A percentile compares a stretch with the other conserved stretches of the same genome.
Evolutionary conservation across 129 eudicot genomes (phyloP).

Genomic region (Flaveria brownii): DNA sequence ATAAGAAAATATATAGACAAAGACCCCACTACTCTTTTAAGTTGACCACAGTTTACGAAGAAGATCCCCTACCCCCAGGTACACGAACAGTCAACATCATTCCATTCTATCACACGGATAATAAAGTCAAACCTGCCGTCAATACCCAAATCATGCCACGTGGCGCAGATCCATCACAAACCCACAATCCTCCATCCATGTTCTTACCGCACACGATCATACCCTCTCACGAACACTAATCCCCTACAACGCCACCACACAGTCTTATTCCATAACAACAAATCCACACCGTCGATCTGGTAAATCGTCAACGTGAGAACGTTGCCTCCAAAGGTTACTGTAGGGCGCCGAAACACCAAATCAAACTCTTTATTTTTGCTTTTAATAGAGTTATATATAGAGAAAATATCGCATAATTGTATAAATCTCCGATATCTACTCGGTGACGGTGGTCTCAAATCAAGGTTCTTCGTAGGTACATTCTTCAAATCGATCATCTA

Average conservation of each 20-base stretch:
- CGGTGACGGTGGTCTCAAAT: slow-evolving; percentile 32
- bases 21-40: neutral
- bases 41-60: slow-evolving; percentile 11
- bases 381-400: slow-evolving; percentile 16
- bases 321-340: slow-evolving; percentile 25
- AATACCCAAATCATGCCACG: slow-evolving; percentile 17
- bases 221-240: neutral
- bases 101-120: slow-evolving; percentile 1
- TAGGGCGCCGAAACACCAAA: slow-evolving; percentile 18
- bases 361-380: neutral
- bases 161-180: slow-evolving; percentile 19
- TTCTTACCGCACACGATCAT: slow-evolving; percentile 23
- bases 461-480: slow-evolving; percentile 30
- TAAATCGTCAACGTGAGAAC: neutral
- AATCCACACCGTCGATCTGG: slow-evolving; percentile 28
- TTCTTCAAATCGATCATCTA: slow-evolving; percentile 11
- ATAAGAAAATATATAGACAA: neutral
- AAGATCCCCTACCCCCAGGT: slow-evolving; percentile 24
- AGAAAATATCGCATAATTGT: slow-evolving; percentile 24
- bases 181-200: neutral
- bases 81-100: slow-evolving; percentile 29
- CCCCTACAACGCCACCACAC: slow-evolving; percentile 25
- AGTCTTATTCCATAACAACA: neutral
- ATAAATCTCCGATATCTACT: slow-evolving; percentile 2
- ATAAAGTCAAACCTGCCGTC: slow-evolving; percentile 24